A percentile compares a stretch with the other conserved stretches of the same genome.
phyloP scores from a whole-genome alignment of 495 filamentous ascomycete genomes.

The Daldinia vernicosa region DNA sequence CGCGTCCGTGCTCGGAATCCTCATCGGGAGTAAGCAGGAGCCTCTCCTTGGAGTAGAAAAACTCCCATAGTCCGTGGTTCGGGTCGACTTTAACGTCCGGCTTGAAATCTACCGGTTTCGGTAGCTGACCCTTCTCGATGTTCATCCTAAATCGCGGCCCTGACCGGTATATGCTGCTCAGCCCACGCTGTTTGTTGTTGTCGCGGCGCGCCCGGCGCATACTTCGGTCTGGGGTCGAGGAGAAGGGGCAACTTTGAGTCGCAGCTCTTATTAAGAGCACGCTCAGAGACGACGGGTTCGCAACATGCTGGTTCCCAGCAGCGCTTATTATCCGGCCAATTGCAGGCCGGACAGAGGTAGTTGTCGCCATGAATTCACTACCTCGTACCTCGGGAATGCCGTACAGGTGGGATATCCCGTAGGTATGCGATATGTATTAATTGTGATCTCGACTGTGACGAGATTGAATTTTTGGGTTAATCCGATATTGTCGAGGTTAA shows the following conservation, averaged over 20 bases:
- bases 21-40: conserved; percentile 73
- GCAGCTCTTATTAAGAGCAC: conserved; percentile 12
- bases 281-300: conserved; percentile 21
- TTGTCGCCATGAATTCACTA: conserved; percentile 51
- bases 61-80: conserved; percentile 92
- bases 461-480: conserved; percentile 41
- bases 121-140: conserved; percentile 75
- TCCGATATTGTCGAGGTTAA: conserved; percentile 29
- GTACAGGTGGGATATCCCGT: neutral
- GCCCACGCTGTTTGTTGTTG: conserved; percentile 74
- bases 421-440: conserved; percentile 7
- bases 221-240: conserved; percentile 41
- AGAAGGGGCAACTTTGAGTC: conserved; percentile 41
- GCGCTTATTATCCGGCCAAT: conserved; percentile 47
- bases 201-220: conserved; percentile 56
- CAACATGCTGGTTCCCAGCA: conserved; percentile 19
- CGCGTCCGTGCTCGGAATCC: conserved; percentile 73
- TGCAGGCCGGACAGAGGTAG: conserved; percentile 55
- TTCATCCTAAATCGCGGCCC: conserved; percentile 76
- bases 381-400: conserved; percentile 13
- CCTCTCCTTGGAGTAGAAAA: conserved; percentile 76
- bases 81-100: conserved; percentile 66
- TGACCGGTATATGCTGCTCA: conserved; percentile 79
- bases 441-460: conserved; percentile 6
- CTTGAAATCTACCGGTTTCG: conserved; percentile 70